Evolutionary conservation across 2,329 filamentous ascomycete species (phyloP).

Genomic region (Epichloe festucae): DNA sequence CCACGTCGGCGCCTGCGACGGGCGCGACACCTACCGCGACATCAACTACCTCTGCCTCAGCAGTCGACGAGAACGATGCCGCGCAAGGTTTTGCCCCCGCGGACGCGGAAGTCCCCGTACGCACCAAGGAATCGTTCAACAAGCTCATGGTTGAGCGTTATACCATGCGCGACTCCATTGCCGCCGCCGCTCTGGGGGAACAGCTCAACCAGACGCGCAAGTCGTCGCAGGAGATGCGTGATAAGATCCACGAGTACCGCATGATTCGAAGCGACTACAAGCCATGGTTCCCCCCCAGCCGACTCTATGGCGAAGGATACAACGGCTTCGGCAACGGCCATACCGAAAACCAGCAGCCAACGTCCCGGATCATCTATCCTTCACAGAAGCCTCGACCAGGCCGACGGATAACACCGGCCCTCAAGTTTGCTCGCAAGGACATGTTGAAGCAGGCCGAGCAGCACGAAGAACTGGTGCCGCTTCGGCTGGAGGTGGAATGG

Average conservation of each 20-base stretch:
- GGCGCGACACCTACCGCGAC: conserved; percentile 19
- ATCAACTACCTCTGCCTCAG: conserved; percentile 16
- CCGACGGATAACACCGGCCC: conserved; percentile 56
- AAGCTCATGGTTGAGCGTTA: conserved; percentile 41
- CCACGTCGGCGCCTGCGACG: conserved; percentile 22
- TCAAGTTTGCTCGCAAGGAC: conserved; percentile 69
- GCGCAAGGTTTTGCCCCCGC: conserved; percentile 9
- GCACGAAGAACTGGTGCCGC: conserved; percentile 79
- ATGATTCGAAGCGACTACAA: conserved; percentile 42
- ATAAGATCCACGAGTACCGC: conserved; percentile 59
- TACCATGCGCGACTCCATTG: conserved; percentile 40
- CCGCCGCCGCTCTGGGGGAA: conserved; percentile 37
- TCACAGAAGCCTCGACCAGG: conserved; percentile 62
- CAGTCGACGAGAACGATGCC: conserved; percentile 16
- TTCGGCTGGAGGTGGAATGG: conserved; percentile 86
- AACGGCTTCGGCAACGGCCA: conserved; percentile 78
- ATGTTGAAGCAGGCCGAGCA: conserved; percentile 78
- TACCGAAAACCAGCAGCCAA: conserved; percentile 55
- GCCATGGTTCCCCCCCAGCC: conserved; percentile 40
- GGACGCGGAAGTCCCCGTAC: conserved; percentile 23
- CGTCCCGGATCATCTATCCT: conserved; percentile 65
- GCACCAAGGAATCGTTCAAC: conserved; percentile 44
- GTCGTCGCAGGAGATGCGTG: conserved; percentile 48
- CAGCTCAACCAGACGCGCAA: conserved; percentile 41
- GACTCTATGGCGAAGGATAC: conserved; percentile 63